Evolutionary conservation across 2,329 filamentous ascomycete genomes (phyloP), one percentile per base, ranked within the genome.

Genomic region (Cryphonectria naterciae): DNA sequence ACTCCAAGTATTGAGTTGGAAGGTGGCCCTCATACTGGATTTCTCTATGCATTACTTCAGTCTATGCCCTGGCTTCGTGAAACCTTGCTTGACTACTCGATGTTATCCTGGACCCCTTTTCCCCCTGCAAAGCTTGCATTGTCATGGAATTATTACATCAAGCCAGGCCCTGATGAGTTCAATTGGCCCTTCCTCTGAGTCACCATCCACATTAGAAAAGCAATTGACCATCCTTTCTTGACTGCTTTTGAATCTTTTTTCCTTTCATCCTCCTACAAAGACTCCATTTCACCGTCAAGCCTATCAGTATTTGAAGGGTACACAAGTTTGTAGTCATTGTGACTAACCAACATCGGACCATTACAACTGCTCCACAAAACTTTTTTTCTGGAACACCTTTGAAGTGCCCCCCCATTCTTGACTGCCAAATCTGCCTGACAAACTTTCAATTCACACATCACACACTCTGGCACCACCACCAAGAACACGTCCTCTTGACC

Each of bases 281-380:
- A 22, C 6, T 61, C 19, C 22, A 19, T 17, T n/a, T 37, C 5
- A 15, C 11, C 39, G 37, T 11, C 37, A 22, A 41, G 19, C 15
- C 22, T 8, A 41, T 35, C 32, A 41, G 37, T 41, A 41, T 49
- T 41, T 49, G 25, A 43, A 39, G 61, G 62, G n/a, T n/a, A 52
- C 54, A 71, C 70, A 63, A 58, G 28, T 41, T 37, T 39, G 17
- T 46, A 11, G 46, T 35, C 35, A 22, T 58, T 69, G 70, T 67
- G 68, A 62, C 68, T 70, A 41, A 72, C 68, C 68, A 65, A 68
- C 68, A 60, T 62, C 64, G 64, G 60, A 39, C 46, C n/a, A 61
- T 49, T 43, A 46, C 46, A 43, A 37, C 35, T 65, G 60, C 68
- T 64, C 61, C 46, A 58, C 68, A 66, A 68, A 68, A 72, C 39